Conservation (phyloP, 192 early-diverging fungal genomes). For the Coemansia sp. region DNA sequence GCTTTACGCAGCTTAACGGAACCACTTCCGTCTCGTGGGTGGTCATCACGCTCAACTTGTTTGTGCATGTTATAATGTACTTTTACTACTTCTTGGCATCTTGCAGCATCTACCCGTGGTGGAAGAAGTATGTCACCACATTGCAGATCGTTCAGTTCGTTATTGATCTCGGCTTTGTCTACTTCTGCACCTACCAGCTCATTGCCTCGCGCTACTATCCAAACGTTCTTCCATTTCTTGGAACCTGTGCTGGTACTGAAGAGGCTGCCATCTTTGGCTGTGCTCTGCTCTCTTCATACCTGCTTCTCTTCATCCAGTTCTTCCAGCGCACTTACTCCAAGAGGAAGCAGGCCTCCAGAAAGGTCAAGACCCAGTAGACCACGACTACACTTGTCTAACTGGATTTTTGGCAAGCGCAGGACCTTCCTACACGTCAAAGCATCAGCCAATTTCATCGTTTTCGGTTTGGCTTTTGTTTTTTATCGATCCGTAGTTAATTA, state of each 20-base stretch:
- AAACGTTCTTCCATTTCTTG: slow-evolving; percentile 57
- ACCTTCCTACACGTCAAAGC: neutral
- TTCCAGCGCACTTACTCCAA: slow-evolving; percentile 80
- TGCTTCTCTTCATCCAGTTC: slow-evolving; percentile 90
- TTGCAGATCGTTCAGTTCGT: slow-evolving; percentile 91
- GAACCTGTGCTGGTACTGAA: slow-evolving; percentile 75
- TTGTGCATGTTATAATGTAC: slow-evolving; percentile 92
- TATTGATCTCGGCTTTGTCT: slow-evolving; percentile 82
- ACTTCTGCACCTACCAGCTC: slow-evolving; percentile 86
- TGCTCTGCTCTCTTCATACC: slow-evolving; percentile 74
- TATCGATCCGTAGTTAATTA: neutral
- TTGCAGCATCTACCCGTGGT: slow-evolving; percentile 79
- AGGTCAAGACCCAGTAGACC: slow-evolving; percentile 51
- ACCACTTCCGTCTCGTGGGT: slow-evolving; percentile 65
- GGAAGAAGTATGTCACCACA: slow-evolving; percentile 92
- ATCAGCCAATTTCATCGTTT: neutral
- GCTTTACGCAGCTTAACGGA: slow-evolving; percentile 79
- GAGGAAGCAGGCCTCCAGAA: slow-evolving; percentile 45
- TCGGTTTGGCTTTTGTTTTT: neutral
- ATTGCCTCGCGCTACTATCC: slow-evolving; percentile 69
- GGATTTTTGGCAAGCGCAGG: neutral
- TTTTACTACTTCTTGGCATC: slow-evolving; percentile 86
- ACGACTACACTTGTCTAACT: neutral
- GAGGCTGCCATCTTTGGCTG: slow-evolving; percentile 83
- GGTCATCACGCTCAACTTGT: slow-evolving; percentile 75